Evolutionary conservation across 2,329 filamentous ascomycete species (phyloP).

Genomic region (Akanthomyces uredinophilus): DNA sequence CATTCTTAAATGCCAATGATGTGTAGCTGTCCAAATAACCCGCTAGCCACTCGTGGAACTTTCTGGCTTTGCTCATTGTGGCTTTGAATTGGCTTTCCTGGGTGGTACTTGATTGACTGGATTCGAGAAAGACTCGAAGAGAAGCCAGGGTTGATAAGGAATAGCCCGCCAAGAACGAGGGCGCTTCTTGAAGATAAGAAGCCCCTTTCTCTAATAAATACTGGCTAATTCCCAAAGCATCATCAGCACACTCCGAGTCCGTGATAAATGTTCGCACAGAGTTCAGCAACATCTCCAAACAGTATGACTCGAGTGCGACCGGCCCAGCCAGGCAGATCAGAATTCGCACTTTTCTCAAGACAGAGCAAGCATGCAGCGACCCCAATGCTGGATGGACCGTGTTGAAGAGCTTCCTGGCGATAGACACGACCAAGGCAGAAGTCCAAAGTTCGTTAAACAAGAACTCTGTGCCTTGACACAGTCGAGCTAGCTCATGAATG

Average conservation of each 20-base stretch:
- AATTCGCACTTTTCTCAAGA: conserved; percentile 80
- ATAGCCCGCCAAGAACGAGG: conserved; percentile 77
- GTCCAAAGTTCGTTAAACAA: conserved; percentile 67
- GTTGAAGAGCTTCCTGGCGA: conserved; percentile 73
- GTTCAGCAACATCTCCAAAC: conserved; percentile 84
- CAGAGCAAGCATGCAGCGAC: conserved; percentile 77
- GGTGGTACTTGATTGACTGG: conserved; percentile 71
- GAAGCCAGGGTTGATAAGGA: conserved; percentile 74
- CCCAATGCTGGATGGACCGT: conserved; percentile 79
- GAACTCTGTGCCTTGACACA: conserved; percentile 69
- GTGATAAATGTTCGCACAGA: conserved; percentile 73
- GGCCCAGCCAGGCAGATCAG: conserved; percentile 72
- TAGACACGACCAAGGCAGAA: conserved; percentile 64
- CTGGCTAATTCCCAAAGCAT: conserved; percentile 79
- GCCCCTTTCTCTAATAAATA: conserved; percentile 71
- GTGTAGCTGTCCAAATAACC: conserved; percentile 61
- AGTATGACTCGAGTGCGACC: conserved; percentile 71
- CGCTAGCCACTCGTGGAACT: conserved; percentile 75
- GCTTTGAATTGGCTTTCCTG: conserved; percentile 77
- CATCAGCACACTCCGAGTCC: conserved; percentile 82
- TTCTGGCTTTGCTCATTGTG: conserved; percentile 69
- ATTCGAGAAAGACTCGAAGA: conserved; percentile 68
- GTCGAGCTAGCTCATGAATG: conserved; percentile 65
- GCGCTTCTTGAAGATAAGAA: conserved; percentile 56
- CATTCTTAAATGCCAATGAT: conserved; percentile 46